Percentiles rank a stretch among this genome's conserved stretches.
These are phyloP conservation scores for Ogataea henricii DNA, from an alignment of 805 yeast species.

Conservation along the genomic window DNA sequence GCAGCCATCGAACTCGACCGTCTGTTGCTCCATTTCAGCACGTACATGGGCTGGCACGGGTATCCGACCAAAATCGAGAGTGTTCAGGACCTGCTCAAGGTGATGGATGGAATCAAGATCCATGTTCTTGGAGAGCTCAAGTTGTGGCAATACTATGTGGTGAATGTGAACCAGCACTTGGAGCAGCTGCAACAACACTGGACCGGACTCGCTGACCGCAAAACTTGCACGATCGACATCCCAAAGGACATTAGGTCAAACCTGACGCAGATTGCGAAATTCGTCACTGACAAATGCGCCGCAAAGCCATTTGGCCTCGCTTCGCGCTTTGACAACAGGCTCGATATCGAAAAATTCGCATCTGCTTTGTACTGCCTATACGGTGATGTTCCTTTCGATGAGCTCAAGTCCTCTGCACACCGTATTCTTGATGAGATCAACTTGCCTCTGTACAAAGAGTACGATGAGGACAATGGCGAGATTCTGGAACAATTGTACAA, in stretches of 20 bases:
- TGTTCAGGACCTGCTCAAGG: conserved; percentile 54
- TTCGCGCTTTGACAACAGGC: conserved; percentile 51
- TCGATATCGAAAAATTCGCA: conserved; percentile 55
- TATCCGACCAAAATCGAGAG: conserved; percentile 58
- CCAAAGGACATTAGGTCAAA: conserved; percentile 45
- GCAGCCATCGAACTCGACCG: conserved; percentile 85
- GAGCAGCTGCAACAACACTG: conserved; percentile 41
- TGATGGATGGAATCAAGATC: conserved; percentile 67
- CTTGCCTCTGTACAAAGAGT: conserved; percentile 65
- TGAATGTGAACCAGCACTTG: conserved; percentile 52
- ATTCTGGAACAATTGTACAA: conserved; percentile 72
- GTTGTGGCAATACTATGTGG: conserved; percentile 87
- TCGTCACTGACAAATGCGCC: conserved; percentile 45
- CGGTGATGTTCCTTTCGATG: conserved; percentile 36
- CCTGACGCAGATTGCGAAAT: conserved; percentile 53
- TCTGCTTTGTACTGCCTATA: conserved; percentile 47
- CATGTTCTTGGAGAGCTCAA: conserved; percentile 68
- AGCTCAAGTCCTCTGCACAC: conserved; percentile 43
- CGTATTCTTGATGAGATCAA: conserved; percentile 76
- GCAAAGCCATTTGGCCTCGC: conserved; percentile 47
- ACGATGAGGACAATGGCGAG: conserved; percentile 69
- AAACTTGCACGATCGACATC: conserved; percentile 37
- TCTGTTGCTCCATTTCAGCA: conserved; percentile 65
- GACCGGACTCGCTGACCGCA: conserved; percentile 20
- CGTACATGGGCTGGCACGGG: conserved; percentile 53